These are phyloP conservation scores for Fusarium sp. DNA, from an alignment of 2,329 filamentous ascomycete genomes.

Conservation along the genomic window DNA sequence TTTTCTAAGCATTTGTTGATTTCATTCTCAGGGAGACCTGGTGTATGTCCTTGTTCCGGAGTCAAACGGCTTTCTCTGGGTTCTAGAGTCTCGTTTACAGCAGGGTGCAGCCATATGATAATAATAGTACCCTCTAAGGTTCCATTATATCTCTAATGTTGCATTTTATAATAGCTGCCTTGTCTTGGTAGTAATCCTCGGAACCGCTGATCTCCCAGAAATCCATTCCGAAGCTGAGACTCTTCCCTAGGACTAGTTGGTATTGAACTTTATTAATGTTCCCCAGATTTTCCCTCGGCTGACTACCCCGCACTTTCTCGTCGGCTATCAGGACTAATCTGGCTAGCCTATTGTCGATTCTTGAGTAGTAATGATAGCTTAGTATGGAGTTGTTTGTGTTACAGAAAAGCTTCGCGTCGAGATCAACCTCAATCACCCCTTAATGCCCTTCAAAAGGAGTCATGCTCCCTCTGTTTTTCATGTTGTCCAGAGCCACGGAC, in stretches of 20 bases:
- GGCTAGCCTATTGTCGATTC: background rate
- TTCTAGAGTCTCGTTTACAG: no score
- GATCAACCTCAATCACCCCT: no score
- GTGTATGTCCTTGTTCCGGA: background rate
- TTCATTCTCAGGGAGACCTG: no score
- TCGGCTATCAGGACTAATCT: background rate
- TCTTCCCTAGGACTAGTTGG: no score
- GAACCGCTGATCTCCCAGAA: background rate
- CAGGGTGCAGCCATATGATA: no score
- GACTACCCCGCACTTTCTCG: background rate
- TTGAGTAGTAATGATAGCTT: background rate
- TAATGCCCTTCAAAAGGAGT: background rate
- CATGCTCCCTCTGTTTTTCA: background rate
- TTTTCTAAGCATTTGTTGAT: rapidly evolving
- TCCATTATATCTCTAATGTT: no score
- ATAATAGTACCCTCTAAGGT: no score
- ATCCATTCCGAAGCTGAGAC: background rate
- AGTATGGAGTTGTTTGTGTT: background rate
- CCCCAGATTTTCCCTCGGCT: background rate
- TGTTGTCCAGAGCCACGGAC: no score
- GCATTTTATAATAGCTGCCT: no score
- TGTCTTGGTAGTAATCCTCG: no score
- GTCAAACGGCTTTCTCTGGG: background rate
- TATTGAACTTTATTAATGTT: background rate
- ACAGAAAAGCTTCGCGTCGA: background rate